Conservation (phyloP, 352 stramenopile genomes). For the Phytophthora cryptogea region DNA sequence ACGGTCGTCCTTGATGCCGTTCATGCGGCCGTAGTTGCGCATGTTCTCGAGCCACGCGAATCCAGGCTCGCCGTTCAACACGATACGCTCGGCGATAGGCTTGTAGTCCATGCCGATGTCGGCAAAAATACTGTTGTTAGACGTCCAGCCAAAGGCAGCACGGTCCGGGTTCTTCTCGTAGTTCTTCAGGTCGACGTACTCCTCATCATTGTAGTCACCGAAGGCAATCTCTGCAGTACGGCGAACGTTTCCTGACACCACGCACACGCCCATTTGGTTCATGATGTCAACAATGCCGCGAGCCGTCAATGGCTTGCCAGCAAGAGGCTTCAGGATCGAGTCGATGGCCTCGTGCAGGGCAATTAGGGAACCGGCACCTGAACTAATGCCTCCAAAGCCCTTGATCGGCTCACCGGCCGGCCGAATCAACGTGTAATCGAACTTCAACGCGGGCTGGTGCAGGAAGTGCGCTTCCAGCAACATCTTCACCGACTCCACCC, state of each 20-base stretch:
- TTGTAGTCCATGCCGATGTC: constrained; percentile 93
- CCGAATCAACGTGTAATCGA: constrained; percentile 89
- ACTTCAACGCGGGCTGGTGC: constrained; percentile 38
- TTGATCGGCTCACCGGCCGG: constrained; percentile 83
- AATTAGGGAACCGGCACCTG: constrained; percentile 75
- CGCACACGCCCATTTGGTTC: constrained; percentile 91
- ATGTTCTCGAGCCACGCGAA: constrained; percentile 97
- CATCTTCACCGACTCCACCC: constrained; percentile 84
- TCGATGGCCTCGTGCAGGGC: constrained; percentile 72
- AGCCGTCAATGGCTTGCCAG: constrained; percentile 57
- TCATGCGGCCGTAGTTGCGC: constrained; percentile 90
- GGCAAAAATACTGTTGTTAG: constrained; percentile 95
- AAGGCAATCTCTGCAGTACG: constrained; percentile 95
- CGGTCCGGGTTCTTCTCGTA: constrained; percentile 91
- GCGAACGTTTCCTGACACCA: constrained; percentile 93
- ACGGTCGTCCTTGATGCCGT: constrained; percentile 77
- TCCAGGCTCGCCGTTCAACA: constrained; percentile 90
- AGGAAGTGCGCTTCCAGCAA: constrained; percentile 90
- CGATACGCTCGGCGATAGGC: constrained; percentile 83
- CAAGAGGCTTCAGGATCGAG: constrained; percentile 53
- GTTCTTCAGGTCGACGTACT: constrained; percentile 93
- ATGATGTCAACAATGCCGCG: constrained; percentile 93
- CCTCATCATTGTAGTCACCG: constrained; percentile 79
- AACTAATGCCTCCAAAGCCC: constrained; percentile 91
- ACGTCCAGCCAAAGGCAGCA: constrained; percentile 90